phyloP scores from a whole-genome alignment of 2,329 filamentous ascomycete genomes.

The Fusarium papillatum region DNA sequence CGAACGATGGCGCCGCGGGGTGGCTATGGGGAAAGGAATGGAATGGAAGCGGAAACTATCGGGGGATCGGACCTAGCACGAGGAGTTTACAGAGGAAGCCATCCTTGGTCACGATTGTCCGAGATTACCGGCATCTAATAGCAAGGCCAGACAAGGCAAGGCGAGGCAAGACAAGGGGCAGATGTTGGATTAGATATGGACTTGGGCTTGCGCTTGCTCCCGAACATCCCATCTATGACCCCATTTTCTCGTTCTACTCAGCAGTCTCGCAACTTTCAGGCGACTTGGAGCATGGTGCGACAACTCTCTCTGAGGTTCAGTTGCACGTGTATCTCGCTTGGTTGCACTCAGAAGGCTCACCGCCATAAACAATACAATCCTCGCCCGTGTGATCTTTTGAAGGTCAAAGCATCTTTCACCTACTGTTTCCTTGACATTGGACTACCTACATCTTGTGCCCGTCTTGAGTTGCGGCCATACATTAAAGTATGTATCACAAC shows the following conservation, averaged over 20 bases:
- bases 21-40: constrained; percentile 8
- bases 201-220: background rate
- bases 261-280: background rate
- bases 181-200: background rate
- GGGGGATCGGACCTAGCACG: background rate
- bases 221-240: background rate
- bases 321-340: background rate
- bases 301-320: background rate
- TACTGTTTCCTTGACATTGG: background rate
- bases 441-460: background rate
- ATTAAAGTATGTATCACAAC: background rate
- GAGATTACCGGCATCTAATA: background rate
- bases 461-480: background rate
- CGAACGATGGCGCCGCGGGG: constrained; percentile 13
- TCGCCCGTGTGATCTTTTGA: background rate
- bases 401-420: background rate
- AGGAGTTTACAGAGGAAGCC: background rate
- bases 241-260: background rate
- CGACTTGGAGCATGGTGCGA: background rate
- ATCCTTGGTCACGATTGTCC: background rate
- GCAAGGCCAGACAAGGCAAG: background rate
- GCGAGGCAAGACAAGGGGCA: background rate
- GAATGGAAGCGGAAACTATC: constrained; percentile 5
- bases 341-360: background rate
- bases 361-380: background rate